These are phyloP conservation scores for Sclerotinia sclerotiorum DNA, from an alignment of 2,329 filamentous ascomycete species.

Conservation along the genomic window DNA sequence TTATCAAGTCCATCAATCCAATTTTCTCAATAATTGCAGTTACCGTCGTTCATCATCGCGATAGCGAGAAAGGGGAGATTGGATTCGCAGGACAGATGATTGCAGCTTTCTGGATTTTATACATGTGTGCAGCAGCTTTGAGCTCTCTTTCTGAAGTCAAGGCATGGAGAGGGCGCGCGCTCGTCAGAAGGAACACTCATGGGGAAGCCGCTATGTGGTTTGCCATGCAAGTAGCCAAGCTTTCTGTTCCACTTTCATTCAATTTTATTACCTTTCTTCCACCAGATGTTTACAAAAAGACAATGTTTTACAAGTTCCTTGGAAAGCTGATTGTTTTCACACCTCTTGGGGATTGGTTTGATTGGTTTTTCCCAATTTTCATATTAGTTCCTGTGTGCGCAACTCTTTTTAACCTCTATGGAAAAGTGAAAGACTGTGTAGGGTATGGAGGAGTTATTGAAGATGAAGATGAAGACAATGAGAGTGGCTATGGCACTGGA, in stretches of 20 bases:
- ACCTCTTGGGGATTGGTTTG: conserved; percentile 77
- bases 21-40: conserved; percentile 69
- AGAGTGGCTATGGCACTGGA: conserved; percentile 68
- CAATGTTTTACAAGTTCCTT: conserved; percentile 84
- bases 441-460: conserved; percentile 79
- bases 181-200: conserved; percentile 88
- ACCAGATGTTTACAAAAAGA: conserved; percentile 67
- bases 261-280: conserved; percentile 94
- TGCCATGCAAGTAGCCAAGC: conserved; percentile 83
- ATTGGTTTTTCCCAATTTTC: conserved; percentile 83
- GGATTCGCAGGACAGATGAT: conserved; percentile 85
- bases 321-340: conserved; percentile 82
- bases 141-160: conserved; percentile 88
- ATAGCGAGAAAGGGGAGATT: conserved; percentile 69
- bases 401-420: conserved; percentile 86
- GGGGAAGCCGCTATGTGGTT: conserved; percentile 96
- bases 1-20: conserved; percentile 79
- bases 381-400: conserved; percentile 83
- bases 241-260: conserved; percentile 90
- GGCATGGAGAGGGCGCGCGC: conserved; percentile 92
- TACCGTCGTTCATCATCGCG: conserved; percentile 57
- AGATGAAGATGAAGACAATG: conserved; percentile 67
- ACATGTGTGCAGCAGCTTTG: conserved; percentile 91
- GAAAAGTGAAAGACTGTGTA: conserved; percentile 68
- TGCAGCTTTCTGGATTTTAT: conserved; percentile 84